Evolutionary conservation across 768 basidiomycete genomes (phyloP).

Genomic region (Crucibulum laeve): DNA sequence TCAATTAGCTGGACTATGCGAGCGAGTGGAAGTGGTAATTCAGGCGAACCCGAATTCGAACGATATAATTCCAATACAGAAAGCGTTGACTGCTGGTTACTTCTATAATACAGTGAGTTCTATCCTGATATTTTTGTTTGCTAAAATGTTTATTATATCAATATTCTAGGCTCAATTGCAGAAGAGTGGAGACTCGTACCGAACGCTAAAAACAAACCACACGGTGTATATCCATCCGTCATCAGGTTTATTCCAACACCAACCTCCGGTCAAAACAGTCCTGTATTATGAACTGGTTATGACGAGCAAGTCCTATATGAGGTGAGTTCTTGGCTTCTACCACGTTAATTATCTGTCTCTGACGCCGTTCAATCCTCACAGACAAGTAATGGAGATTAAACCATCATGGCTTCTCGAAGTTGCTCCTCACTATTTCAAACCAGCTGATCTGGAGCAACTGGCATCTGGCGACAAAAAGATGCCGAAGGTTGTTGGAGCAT

Average conservation of each 20-base stretch:
- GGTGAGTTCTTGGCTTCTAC: slow-evolving; percentile 33
- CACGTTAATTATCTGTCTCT: neutral
- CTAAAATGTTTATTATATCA: slow-evolving; percentile 1
- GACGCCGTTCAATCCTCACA: slow-evolving; percentile 16
- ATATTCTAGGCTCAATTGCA: slow-evolving; percentile 75
- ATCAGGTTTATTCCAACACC: slow-evolving; percentile 90
- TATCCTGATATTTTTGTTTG: slow-evolving; percentile 1
- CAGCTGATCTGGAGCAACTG: slow-evolving; percentile 75
- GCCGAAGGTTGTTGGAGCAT: slow-evolving; percentile 72
- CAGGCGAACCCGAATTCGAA: slow-evolving; percentile 86
- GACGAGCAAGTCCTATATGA: slow-evolving; percentile 96
- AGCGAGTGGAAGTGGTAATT: slow-evolving; percentile 93
- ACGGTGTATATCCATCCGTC: slow-evolving; percentile 97
- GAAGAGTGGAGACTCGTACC: slow-evolving; percentile 94
- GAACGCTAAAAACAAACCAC: slow-evolving; percentile 93
- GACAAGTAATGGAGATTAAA: slow-evolving; percentile 98
- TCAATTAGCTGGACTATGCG: slow-evolving; percentile 92
- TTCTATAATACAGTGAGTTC: slow-evolving; percentile 85
- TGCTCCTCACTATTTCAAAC: slow-evolving; percentile 95
- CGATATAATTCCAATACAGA: slow-evolving; percentile 91
- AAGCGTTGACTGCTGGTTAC: slow-evolving; percentile 92
- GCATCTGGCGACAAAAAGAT: slow-evolving; percentile 86
- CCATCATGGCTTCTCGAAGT: slow-evolving; percentile 93
- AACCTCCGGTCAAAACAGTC: slow-evolving; percentile 87
- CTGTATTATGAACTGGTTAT: slow-evolving; percentile 97